Base-by-base conservation (phyloP, 2,329 filamentous ascomycete genomes). In the Raffaelea arxii region DNA sequence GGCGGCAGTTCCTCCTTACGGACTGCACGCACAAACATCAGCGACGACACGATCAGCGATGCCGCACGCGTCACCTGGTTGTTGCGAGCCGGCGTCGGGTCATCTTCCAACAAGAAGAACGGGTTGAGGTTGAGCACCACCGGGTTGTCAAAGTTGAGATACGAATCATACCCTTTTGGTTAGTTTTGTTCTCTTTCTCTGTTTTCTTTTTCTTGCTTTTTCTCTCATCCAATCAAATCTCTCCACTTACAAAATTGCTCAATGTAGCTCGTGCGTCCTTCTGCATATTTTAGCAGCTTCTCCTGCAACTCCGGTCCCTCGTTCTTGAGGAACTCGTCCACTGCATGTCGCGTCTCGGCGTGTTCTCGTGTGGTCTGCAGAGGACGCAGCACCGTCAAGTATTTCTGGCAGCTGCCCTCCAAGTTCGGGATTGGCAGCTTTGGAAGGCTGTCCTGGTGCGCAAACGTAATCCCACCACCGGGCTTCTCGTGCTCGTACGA, bases 231-330 rank as follows among this genome's bases (percentile, higher is more conserved):
- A n/a, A n/a, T n/a, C n/a, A n/a, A n/a, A n/a, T n/a, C n/a, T n/a
- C n/a, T n/a, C n/a, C n/a, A 75, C 86, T 61, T 77, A 95, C 91
- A 98, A 58, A 98, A 98, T 59, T 98, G 92, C 62, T 97, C 92
- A 57, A 98, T 97, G 61, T 96, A 98, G 65, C 91, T 97, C 32
- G 87, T 87, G 67, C 90, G 91, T 39, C 85, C 88, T 42, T 80
- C 81, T 9, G 92, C 90, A 69, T 97, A 98, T 57, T 83, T 81
- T 69, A 90, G 92, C 47, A 97, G 67, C 63, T 84, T 90, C 51
- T 92, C 87, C 61, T 98, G 90, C 41, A 98, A 67, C 40, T 84
- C 80, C 0, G 85, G 86, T 0, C 92, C 92, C 52, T 96, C 90
- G 1, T 74, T 70, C 55, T 76, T 81, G 36, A 96, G 65, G 55